Percentiles rank a stretch among this genome's conserved stretches.
Evolutionary conservation across 495 filamentous ascomycete genomes (phyloP).

Genomic region (Tricharina praecox): DNA sequence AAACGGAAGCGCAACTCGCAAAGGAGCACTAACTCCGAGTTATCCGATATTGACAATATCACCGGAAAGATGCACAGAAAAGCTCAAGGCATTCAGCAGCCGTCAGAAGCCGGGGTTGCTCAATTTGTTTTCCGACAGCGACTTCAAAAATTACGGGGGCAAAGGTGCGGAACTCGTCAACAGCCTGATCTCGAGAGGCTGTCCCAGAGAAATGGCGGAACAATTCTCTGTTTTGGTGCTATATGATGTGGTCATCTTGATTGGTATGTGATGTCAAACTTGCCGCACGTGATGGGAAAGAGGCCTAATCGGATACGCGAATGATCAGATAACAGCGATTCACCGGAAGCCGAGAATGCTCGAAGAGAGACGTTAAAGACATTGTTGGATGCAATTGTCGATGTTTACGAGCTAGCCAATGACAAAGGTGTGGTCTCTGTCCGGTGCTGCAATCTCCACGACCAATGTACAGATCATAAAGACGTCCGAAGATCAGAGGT

Average conservation of each 20-base stretch:
- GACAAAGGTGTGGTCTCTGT: conserved; percentile 42
- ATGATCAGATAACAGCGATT: conserved; percentile 43
- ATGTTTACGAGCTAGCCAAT: conserved; percentile 47
- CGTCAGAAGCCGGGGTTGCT: neutral
- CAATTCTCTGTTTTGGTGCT: conserved; percentile 8
- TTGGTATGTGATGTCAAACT: conserved; percentile 7
- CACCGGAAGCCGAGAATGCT: conserved; percentile 47
- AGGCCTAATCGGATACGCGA: neutral
- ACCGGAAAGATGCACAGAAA: too few species aligned
- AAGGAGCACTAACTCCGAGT: too few species aligned
- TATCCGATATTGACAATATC: too few species aligned
- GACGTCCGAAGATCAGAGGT: conserved; percentile 39
- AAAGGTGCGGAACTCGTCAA: neutral
- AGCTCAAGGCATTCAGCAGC: neutral
- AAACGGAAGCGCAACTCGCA: too few species aligned
- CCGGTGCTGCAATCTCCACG: conserved; percentile 52
- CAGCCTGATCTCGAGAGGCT: neutral
- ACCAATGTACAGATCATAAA: conserved; percentile 32
- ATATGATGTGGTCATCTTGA: conserved; percentile 12
- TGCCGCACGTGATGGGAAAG: neutral
- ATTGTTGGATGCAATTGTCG: conserved; percentile 41
- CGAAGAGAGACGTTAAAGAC: conserved; percentile 43
- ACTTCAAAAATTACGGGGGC: too few species aligned
- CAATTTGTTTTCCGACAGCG: neutral
- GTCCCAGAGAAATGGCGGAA: conserved; percentile 3